Conservation (phyloP, 2,329 filamentous ascomycete species). For the Fusarium sp. region DNA sequence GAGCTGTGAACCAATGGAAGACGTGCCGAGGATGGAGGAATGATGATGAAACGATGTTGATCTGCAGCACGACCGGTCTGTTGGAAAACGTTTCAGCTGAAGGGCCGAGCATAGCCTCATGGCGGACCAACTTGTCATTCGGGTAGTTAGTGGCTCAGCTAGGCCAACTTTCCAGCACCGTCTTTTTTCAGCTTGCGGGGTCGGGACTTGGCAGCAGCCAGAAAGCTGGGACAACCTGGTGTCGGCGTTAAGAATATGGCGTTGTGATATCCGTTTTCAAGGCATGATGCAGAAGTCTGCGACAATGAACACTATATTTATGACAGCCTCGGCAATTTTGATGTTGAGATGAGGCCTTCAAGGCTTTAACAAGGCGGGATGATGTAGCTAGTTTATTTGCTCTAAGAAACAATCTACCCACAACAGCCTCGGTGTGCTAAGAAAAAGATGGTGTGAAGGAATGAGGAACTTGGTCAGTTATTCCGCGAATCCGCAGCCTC, state of each 20-base stretch:
- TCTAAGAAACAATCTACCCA: not conserved
- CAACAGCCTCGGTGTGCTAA: not conserved
- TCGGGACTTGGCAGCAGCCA: not conserved
- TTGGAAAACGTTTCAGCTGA: slow-evolving; percentile 9
- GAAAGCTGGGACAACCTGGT: not conserved
- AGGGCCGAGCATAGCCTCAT: not conserved
- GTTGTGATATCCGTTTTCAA: not conserved
- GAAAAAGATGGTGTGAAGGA: not conserved
- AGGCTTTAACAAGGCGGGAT: not conserved
- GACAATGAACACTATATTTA: not conserved
- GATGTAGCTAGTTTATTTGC: not conserved
- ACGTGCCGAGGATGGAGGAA: not conserved
- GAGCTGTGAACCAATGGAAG: not conserved
- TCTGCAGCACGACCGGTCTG: not conserved
- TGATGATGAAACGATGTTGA: not conserved
- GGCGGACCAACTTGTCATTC: not conserved
- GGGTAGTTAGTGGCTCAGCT: not conserved
- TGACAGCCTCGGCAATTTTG: not conserved
- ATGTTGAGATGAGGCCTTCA: not conserved
- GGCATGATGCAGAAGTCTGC: not conserved
- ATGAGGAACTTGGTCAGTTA: not conserved
- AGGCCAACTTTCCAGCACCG: not conserved
- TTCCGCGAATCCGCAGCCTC: not conserved
- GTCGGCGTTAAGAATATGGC: not conserved
- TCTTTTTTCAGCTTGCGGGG: not conserved